Evolutionary conservation across 257 asterid species (phyloP).

Genomic region (Solanum microdontum): DNA sequence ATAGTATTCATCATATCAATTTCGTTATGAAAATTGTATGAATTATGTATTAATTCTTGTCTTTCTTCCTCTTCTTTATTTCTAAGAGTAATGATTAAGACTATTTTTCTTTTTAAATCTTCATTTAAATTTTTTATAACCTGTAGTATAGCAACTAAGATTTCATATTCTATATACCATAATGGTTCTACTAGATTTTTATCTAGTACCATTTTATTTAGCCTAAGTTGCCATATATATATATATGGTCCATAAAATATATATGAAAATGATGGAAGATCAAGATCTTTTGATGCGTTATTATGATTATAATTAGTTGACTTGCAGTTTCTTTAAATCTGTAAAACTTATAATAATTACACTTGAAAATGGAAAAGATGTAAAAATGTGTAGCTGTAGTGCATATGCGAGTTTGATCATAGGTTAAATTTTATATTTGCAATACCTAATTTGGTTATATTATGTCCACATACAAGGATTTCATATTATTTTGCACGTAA

Average conservation of each 20-base stretch:
- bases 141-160: no score
- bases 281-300: not conserved
- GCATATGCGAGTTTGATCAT: not conserved
- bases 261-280: not conserved
- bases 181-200: no score
- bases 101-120: no score
- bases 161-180: no score
- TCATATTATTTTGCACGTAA: not conserved
- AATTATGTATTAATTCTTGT: no score
- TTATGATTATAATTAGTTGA: not conserved
- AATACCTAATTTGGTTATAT: not conserved
- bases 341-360: not conserved
- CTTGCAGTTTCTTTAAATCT: not conserved
- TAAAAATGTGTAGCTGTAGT: not conserved
- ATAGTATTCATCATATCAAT: no score
- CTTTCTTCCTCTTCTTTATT: no score
- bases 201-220: no score
- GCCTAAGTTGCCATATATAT: no score
- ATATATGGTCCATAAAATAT: not conserved
- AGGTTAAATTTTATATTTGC: not conserved
- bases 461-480: not conserved
- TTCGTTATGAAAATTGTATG: no score
- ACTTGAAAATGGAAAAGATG: not conserved
- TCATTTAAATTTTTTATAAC: no score
- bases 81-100: no score